Evolutionary conservation across 1,284 basidiomycete genomes (phyloP).

Genomic region (Microbotryum silenes-acaulis): DNA sequence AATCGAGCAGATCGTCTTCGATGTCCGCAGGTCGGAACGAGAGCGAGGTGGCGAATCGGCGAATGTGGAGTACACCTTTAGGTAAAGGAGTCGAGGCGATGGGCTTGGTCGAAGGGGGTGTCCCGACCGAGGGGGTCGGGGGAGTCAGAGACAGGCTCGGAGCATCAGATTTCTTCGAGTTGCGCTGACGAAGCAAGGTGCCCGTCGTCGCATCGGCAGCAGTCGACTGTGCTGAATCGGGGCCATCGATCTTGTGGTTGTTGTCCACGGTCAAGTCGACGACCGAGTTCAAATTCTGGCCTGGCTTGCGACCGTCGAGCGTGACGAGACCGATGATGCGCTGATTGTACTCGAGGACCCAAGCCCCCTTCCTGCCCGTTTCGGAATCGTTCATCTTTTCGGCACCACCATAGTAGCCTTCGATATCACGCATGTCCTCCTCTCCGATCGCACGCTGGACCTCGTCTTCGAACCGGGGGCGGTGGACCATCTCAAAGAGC

Average conservation of each 20-base stretch:
- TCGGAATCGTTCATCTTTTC: neutral
- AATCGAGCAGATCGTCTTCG: constrained; percentile 29
- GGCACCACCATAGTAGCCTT: constrained; percentile 16
- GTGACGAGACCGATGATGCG: constrained; percentile 25
- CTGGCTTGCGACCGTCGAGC: constrained; percentile 26
- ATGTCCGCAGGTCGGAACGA: constrained; percentile 28
- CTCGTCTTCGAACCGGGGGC: constrained; percentile 24
- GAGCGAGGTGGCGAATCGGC: constrained; percentile 24
- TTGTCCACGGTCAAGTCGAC: constrained; percentile 11
- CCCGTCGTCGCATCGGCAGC: neutral
- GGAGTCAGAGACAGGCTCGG: neutral
- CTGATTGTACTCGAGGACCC: constrained; percentile 31
- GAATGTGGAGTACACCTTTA: constrained; percentile 19
- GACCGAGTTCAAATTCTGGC: constrained; percentile 20
- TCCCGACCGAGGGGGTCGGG: constrained; percentile 9
- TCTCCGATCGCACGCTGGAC: constrained; percentile 28
- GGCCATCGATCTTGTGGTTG: neutral
- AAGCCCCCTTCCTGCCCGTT: constrained; percentile 17
- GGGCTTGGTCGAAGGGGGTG: constrained; percentile 7
- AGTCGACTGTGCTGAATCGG: neutral
- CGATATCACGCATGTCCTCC: constrained; percentile 26
- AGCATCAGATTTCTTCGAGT: too few species aligned
- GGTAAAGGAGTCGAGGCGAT: constrained; percentile 14
- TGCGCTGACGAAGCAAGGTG: neutral
- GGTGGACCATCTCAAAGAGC: constrained; percentile 25